Evolutionary conservation across 2,329 filamentous ascomycete genomes (phyloP).

Genomic region (Colletotrichum sp.): DNA sequence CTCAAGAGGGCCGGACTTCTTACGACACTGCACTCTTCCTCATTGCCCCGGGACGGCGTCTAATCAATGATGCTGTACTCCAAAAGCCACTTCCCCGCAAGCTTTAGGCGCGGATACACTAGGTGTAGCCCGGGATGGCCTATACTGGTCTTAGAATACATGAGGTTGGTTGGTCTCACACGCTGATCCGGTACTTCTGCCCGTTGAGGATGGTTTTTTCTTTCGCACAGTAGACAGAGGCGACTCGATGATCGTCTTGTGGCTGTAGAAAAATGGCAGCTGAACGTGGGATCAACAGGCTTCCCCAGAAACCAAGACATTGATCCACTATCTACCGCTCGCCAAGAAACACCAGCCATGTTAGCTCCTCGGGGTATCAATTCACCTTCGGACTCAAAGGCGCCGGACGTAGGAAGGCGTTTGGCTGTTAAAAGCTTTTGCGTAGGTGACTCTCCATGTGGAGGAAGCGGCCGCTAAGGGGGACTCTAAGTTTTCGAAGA

Average conservation of each 20-base stretch:
- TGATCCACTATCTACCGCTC: not conserved
- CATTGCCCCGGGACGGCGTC: not conserved
- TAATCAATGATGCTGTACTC: not conserved
- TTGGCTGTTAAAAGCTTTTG: not conserved
- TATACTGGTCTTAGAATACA: not conserved
- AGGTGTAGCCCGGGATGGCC: fast-evolving
- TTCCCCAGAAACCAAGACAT: not conserved
- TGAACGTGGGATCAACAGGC: not conserved
- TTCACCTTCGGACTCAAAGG: not conserved
- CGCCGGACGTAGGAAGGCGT: not conserved
- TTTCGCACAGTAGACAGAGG: not conserved
- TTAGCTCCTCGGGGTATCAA: fast-evolving
- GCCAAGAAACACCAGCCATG: not conserved
- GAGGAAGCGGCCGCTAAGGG: not conserved
- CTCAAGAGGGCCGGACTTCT: not conserved
- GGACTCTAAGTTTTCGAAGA: not conserved
- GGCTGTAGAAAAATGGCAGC: not conserved
- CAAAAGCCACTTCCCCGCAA: not conserved
- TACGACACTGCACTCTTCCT: not conserved
- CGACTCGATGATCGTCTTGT: not conserved
- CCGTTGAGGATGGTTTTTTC: not conserved
- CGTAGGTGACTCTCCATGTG: not conserved
- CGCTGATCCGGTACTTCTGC: not conserved
- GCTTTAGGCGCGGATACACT: not conserved
- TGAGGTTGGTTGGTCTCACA: not conserved